These are phyloP conservation scores for Dactylellina parvicollis DNA, from an alignment of 2,329 filamentous ascomycete species.

Conservation along the genomic window DNA sequence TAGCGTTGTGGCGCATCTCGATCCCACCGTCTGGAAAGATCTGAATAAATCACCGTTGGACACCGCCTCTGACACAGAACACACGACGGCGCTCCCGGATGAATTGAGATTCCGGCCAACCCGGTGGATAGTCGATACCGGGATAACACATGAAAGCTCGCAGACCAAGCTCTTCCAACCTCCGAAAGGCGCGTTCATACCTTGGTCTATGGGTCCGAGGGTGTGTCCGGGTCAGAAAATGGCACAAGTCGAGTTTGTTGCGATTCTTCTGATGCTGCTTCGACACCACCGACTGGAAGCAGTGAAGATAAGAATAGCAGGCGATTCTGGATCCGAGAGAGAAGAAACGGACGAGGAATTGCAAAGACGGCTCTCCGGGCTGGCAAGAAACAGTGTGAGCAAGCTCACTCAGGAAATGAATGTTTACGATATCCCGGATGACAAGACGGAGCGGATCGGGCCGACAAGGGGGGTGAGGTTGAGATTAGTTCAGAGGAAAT, in stretches of 20 bases:
- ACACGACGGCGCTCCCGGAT: conserved; percentile 56
- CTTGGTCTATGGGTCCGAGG: conserved; percentile 66
- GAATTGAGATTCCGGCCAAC: conserved; percentile 61
- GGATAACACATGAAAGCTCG: neutral
- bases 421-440: conserved; percentile 28
- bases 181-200: conserved; percentile 62
- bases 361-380: neutral
- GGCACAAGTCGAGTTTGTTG: conserved; percentile 68
- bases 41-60: conserved; percentile 8
- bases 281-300: conserved; percentile 56
- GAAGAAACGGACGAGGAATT: conserved; percentile 30
- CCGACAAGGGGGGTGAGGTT: conserved; percentile 5
- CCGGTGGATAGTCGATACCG: conserved; percentile 61
- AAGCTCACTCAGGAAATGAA: conserved; percentile 31
- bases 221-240: conserved; percentile 68
- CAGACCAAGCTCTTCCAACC: conserved; percentile 59
- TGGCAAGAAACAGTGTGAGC: conserved; percentile 8
- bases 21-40: conserved; percentile 57
- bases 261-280: conserved; percentile 63
- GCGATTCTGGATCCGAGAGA: neutral
- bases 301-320: conserved; percentile 40
- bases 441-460: neutral
- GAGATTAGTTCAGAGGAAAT: conserved; percentile 17
- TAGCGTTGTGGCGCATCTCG: conserved; percentile 58
- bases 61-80: neutral